Conservation (phyloP, 768 basidiomycete species). For the Leucogyrophana mollusca region DNA sequence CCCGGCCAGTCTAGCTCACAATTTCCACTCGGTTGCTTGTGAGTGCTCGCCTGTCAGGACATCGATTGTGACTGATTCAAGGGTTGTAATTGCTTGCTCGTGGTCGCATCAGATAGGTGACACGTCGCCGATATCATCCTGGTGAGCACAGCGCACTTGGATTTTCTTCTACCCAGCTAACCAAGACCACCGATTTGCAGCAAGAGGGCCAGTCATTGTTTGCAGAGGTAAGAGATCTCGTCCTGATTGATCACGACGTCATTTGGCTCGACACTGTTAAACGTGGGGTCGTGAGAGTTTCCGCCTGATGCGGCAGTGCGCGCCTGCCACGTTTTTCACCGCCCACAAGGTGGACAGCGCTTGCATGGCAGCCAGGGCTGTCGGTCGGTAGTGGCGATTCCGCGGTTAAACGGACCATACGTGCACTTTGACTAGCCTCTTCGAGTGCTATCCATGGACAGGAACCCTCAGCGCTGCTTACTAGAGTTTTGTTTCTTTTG, state of each 20-base stretch:
- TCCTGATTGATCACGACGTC: conserved; percentile 24
- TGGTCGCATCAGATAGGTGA: no score
- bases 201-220: conserved; percentile 14
- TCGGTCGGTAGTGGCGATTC: background rate
- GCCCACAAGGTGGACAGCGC: background rate
- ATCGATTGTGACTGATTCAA: conserved; percentile 7
- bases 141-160: no score
- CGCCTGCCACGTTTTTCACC: conserved; percentile 1
- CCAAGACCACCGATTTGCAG: no score
- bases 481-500: no score
- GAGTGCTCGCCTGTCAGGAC: conserved; percentile 7
- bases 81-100: conserved; percentile 1
- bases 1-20: conserved; percentile 3
- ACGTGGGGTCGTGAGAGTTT: conserved; percentile 41
- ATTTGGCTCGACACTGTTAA: conserved; percentile 31
- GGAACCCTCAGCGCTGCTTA: no score
- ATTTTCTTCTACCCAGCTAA: no score
- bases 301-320: conserved; percentile 7
- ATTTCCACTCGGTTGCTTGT: conserved; percentile 14
- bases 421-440: no score
- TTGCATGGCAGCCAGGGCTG: conserved; percentile 1
- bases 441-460: no score
- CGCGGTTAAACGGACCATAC: no score
- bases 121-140: no score
- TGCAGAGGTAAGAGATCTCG: conserved; percentile 15